Base-by-base conservation (phyloP, 2,329 filamentous ascomycete genomes). In the Paecilomyces dactylethromorphus region DNA sequence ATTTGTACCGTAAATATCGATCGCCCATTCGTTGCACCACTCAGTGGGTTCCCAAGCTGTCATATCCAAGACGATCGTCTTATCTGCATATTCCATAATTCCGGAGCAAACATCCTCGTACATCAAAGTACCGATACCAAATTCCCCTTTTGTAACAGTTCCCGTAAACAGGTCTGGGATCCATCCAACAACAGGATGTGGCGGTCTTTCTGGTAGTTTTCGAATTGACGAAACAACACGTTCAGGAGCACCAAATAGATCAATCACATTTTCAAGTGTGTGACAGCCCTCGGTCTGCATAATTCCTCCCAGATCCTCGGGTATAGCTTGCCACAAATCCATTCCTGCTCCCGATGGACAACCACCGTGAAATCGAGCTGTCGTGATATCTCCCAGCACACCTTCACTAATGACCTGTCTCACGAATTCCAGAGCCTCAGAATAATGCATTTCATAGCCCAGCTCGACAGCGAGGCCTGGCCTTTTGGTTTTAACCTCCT, bases 1-100 rank as follows among this genome's bases (percentile, higher is more conserved):
- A 57, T 63, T 63, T 10, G 62, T 63, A 24, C 62, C 60, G 26
- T 63, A 63, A 10, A 63, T 56, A 56, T 63, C 60, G 26, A 63
- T 63, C 35, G 62, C 62, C 62, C 62, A 63, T 39, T 63, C 62
- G 32, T 63, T 63, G 51, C 62, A 63, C 62, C 62, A 63, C 53
- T 63, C 59, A 8, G 62, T 64, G 2, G 61, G 59, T 29, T 64
- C 62, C 62, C 62, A 64, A 11, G 62, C 62, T 18, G 62, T 62
- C 56, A 64, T 60, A 33, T 64, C 62, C 7, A 64, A 39, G 18
- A 60, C 58, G n/a, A 64, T 58, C 2, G 58, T 64, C 50, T 63
- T 63, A 21, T 63, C 56, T 2, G 58, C 54, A 45, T 64, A 64
- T 22, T 64, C 62, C 58, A 64, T 59, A 10, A 64, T 64, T 2